phyloP scores from a whole-genome alignment of 768 basidiomycete species.

The Suillus occidentalis region DNA sequence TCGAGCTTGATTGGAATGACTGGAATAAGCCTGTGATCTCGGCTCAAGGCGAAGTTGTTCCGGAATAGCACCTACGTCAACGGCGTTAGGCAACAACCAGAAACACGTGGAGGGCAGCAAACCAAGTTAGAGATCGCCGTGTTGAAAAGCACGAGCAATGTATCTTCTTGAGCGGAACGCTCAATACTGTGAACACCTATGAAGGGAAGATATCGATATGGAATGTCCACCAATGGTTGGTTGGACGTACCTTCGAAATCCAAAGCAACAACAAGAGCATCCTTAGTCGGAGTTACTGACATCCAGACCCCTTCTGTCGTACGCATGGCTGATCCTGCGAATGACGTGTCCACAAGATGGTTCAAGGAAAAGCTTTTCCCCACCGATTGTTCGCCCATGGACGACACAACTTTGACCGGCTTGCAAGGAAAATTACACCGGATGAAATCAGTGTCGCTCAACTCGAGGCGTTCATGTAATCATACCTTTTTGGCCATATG shows the following conservation, averaged over 20 bases:
- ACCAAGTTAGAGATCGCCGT: slow-evolving; percentile 46
- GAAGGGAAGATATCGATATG: neutral
- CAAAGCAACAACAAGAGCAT: slow-evolving; percentile 53
- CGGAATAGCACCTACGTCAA: slow-evolving; percentile 56
- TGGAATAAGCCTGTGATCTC: slow-evolving; percentile 61
- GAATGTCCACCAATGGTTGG: slow-evolving; percentile 5
- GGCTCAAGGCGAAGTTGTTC: slow-evolving; percentile 62
- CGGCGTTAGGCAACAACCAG: neutral
- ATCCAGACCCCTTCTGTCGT: slow-evolving; percentile 71
- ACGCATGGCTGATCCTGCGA: slow-evolving; percentile 14
- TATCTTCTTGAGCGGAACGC: slow-evolving; percentile 62
- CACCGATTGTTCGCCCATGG: no score
- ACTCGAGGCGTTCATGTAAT: neutral
- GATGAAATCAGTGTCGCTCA: neutral
- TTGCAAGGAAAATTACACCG: slow-evolving; percentile 19
- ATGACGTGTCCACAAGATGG: no score
- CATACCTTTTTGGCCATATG: slow-evolving; percentile 58
- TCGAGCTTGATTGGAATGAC: slow-evolving; percentile 59
- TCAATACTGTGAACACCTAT: slow-evolving; percentile 63
- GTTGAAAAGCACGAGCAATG: slow-evolving; percentile 51
- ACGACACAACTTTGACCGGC: slow-evolving; percentile 62
- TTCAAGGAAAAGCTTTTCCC: no score
- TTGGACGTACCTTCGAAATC: slow-evolving; percentile 58
- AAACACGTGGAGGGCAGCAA: slow-evolving; percentile 9
- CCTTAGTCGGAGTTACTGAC: slow-evolving; percentile 61